These are phyloP conservation scores for Pythium insidiosum DNA, from an alignment of 352 stramenopile genomes.

Conservation along the genomic window DNA sequence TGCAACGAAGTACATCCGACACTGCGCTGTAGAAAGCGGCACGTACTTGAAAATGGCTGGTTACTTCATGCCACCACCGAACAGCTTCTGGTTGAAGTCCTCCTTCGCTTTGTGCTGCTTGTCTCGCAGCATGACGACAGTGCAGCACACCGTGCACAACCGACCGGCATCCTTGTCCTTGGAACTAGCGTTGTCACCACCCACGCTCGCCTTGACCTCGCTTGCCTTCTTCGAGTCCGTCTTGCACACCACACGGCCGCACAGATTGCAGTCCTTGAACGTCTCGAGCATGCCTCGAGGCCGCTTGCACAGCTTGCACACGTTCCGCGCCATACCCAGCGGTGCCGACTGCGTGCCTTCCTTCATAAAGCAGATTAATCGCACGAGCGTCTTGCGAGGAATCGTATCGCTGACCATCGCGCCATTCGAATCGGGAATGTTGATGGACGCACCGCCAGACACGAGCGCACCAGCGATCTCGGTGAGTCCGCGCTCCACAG, in stretches of 20 bases:
- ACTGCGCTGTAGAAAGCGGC: no score
- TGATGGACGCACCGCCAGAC: conserved; percentile 70
- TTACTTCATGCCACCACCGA: conserved; percentile 65
- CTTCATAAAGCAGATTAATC: conserved; percentile 72
- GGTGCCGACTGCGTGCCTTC: conserved; percentile 64
- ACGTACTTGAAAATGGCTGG: no score
- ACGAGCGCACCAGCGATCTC: conserved; percentile 66
- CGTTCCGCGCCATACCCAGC: conserved; percentile 38
- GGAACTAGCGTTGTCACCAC: conserved; percentile 2
- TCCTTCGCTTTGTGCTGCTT: conserved; percentile 68
- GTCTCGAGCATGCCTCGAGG: conserved; percentile 68
- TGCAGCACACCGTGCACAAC: conserved; percentile 73
- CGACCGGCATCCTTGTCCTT: conserved; percentile 63
- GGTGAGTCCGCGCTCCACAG: conserved; percentile 50
- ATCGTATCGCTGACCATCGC: conserved; percentile 75
- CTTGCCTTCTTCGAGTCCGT: conserved; percentile 74
- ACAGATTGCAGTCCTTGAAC: conserved; percentile 68
- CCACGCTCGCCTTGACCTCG: conserved; percentile 47
- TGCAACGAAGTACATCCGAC: neutral
- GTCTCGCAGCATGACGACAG: conserved; percentile 62
- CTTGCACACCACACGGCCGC: conserved; percentile 70
- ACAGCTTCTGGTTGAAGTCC: conserved; percentile 75
- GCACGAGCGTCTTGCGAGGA: conserved; percentile 63
- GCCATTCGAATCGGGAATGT: conserved; percentile 71
- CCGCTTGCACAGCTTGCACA: conserved; percentile 81